A percentile compares a stretch with the other conserved stretches of the same genome.
Conservation (phyloP, 306 rosid species). For the Castanospermum australe region DNA sequence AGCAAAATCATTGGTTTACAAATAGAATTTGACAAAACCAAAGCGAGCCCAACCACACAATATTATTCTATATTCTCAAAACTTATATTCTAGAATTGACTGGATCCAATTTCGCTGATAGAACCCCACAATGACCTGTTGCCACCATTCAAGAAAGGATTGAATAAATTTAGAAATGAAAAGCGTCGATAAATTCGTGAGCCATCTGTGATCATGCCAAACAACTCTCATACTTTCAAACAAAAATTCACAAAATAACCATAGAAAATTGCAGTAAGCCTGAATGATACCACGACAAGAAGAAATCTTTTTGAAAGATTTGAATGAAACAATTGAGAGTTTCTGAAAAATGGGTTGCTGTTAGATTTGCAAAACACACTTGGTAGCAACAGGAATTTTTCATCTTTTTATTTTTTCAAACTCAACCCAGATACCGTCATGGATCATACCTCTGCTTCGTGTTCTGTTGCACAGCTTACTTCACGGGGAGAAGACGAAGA, state of each 20-base stretch:
- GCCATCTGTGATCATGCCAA: neutral
- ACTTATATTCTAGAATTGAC: slow-evolving; percentile 10
- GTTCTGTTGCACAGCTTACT: slow-evolving; percentile 20
- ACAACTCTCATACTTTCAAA: neutral
- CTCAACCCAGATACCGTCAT: neutral
- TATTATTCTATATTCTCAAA: slow-evolving; percentile 26
- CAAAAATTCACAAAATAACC: neutral
- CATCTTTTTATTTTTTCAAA: too few species aligned
- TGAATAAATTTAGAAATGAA: neutral
- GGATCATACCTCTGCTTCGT: slow-evolving; percentile 44
- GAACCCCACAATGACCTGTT: slow-evolving; percentile 14
- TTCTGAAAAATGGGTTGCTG: slow-evolving; percentile 39
- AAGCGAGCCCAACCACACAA: slow-evolving; percentile 22
- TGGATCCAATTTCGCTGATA: slow-evolving; percentile 20
- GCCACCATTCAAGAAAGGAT: slow-evolving; percentile 21
- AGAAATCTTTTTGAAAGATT: neutral
- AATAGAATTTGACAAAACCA: slow-evolving; percentile 22
- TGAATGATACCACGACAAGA: neutral
- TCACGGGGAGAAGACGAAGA: slow-evolving; percentile 37
- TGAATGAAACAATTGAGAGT: slow-evolving; percentile 5
- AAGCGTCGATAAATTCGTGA: neutral
- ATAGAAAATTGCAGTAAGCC: neutral
- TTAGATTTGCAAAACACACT: slow-evolving; percentile 21
- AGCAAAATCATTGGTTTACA: slow-evolving; percentile 11
- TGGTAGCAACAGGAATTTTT: neutral